Conservation (phyloP, 1,284 basidiomycete species). For the Ganoderma sinense region DNA sequence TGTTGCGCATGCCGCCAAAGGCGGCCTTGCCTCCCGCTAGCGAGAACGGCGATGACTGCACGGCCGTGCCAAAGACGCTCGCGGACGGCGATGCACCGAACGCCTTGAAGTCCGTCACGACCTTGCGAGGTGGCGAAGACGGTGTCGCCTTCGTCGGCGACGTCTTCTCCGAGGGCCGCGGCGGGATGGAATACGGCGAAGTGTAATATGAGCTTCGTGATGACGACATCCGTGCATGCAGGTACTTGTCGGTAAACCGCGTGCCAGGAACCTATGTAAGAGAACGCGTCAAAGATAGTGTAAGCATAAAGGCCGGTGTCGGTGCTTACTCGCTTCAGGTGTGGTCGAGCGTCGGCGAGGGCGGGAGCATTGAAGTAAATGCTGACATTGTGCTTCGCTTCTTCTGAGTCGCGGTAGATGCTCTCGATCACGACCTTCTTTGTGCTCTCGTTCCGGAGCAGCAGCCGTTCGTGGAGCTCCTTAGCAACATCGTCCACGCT, state of each 20-base stretch:
- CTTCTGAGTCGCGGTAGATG: slow-evolving; percentile 91
- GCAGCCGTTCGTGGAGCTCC: slow-evolving; percentile 90
- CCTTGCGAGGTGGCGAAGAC: slow-evolving; percentile 78
- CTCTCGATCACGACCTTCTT: slow-evolving; percentile 97
- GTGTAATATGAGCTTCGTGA: slow-evolving; percentile 59
- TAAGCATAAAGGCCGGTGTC: neutral
- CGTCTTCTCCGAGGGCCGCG: slow-evolving; percentile 44
- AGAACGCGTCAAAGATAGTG: slow-evolving; percentile 11
- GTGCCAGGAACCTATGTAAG: slow-evolving; percentile 81
- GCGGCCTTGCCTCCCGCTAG: slow-evolving; percentile 82
- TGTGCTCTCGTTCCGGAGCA: slow-evolving; percentile 94
- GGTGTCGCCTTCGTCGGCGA: slow-evolving; percentile 48
- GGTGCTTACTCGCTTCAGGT: slow-evolving; percentile 78
- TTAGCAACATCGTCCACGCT: slow-evolving; percentile 96
- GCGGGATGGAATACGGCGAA: slow-evolving; percentile 56
- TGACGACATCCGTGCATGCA: slow-evolving; percentile 73
- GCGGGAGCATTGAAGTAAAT: slow-evolving; percentile 84
- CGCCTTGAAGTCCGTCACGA: slow-evolving; percentile 88
- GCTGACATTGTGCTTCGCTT: slow-evolving; percentile 90
- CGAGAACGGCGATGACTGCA: slow-evolving; percentile 80
- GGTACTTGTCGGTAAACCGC: slow-evolving; percentile 94
- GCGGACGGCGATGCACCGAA: slow-evolving; percentile 82
- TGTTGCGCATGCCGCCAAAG: slow-evolving; percentile 71
- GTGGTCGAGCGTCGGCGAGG: slow-evolving; percentile 79
- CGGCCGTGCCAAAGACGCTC: slow-evolving; percentile 83